A percentile compares a stretch with the other conserved stretches of the same genome.
Conservation (phyloP, 495 filamentous ascomycete species). For the Neurospora intermedia region DNA sequence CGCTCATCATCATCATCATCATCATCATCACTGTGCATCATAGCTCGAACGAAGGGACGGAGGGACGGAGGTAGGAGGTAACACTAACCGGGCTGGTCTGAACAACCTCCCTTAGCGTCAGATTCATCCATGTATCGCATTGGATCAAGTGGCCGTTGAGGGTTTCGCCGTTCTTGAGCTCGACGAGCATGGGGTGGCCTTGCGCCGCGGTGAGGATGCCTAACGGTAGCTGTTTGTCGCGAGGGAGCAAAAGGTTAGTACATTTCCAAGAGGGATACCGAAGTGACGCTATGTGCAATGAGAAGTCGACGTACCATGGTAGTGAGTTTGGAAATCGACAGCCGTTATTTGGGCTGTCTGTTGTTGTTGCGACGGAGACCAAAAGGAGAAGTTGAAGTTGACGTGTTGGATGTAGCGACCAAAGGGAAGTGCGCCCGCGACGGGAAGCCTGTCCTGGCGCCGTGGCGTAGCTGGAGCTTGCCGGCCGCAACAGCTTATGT, state of each 20-base stretch:
- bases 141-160: slow-evolving; percentile 90
- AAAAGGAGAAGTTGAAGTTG: neutral
- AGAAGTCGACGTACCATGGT: neutral
- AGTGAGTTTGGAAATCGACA: neutral
- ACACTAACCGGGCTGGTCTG: slow-evolving; percentile 68
- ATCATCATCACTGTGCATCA: neutral
- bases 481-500: neutral
- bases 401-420: neutral
- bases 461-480: neutral
- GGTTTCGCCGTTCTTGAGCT: slow-evolving; percentile 98
- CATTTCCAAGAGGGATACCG: neutral
- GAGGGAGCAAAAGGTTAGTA: neutral
- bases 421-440: neutral
- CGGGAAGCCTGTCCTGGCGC: neutral
- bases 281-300: neutral
- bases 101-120: slow-evolving; percentile 94
- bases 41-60: neutral
- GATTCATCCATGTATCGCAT: slow-evolving; percentile 99
- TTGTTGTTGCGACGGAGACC: neutral
- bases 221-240: slow-evolving; percentile 59
- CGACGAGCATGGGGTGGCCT: slow-evolving; percentile 97
- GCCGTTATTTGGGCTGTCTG: neutral
- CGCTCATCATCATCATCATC: neutral
- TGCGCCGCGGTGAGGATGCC: slow-evolving; percentile 90
- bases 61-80: neutral